These are phyloP conservation scores for Fraxinus xanthoxyloides DNA, from an alignment of 305 asterid species.

Conservation along the genomic window DNA sequence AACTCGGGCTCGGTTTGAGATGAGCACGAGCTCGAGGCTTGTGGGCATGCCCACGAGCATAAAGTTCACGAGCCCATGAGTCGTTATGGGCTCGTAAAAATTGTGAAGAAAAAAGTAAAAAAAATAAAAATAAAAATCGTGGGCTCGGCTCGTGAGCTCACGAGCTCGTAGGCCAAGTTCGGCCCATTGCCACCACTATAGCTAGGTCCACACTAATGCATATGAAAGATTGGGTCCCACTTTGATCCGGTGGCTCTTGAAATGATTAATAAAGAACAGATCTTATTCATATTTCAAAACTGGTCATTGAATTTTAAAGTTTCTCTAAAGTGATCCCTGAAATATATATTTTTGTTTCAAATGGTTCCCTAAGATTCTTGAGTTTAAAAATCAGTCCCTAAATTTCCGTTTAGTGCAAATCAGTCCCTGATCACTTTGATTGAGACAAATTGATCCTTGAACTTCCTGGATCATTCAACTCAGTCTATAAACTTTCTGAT, in stretches of 20 bases:
- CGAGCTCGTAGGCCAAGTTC: too few species aligned
- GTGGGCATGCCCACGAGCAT: too few species aligned
- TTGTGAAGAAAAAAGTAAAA: too few species aligned
- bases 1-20: too few species aligned
- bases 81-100: too few species aligned
- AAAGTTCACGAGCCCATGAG: too few species aligned
- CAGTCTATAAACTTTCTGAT: not conserved
- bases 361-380: not conserved
- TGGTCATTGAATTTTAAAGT: not conserved
- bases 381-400: not conserved
- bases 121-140: too few species aligned
- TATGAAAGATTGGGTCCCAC: not conserved
- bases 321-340: not conserved
- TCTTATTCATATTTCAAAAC: not conserved
- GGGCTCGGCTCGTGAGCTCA: too few species aligned
- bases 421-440: not conserved
- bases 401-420: not conserved
- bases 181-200: too few species aligned
- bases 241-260: not conserved
- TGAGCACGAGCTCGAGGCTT: too few species aligned
- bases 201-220: not conserved
- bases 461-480: not conserved
- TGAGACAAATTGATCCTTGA: not conserved
- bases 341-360: not conserved
- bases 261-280: not conserved